Evolutionary conservation across 176 grass and related monocot genomes (phyloP).

Genomic region (Oryza glumipatula): DNA sequence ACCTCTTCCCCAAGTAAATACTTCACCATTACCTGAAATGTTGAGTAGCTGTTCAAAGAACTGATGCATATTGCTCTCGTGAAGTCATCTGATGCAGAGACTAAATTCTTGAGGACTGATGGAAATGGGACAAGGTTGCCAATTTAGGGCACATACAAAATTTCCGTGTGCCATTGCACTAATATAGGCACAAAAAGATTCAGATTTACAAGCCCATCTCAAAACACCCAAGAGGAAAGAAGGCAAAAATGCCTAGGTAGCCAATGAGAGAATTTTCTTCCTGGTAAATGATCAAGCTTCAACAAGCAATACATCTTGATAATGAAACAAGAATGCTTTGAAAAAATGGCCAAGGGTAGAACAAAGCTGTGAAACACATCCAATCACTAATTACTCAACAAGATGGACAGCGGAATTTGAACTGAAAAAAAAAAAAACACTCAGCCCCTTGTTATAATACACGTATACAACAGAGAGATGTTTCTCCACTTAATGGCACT

Average conservation of each 20-base stretch:
- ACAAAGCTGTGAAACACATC: background rate
- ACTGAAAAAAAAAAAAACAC: background rate
- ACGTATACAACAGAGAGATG: background rate
- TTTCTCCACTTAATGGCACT: background rate
- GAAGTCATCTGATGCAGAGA: background rate
- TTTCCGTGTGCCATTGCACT: background rate
- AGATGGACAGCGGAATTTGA: background rate
- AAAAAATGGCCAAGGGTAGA: background rate
- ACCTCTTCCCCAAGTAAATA: constrained; percentile 86
- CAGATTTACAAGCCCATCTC: background rate
- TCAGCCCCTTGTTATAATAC: background rate
- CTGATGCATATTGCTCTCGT: background rate
- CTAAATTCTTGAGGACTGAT: background rate
- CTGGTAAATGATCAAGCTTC: background rate
- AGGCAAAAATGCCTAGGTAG: background rate
- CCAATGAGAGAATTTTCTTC: background rate
- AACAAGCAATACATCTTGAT: background rate
- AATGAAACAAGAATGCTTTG: background rate
- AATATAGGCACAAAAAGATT: no score
- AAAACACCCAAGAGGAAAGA: background rate
- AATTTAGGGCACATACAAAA: background rate
- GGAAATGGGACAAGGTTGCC: constrained; percentile 20
- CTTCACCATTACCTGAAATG: constrained; percentile 76
- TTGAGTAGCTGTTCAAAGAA: constrained; percentile 23
- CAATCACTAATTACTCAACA: constrained; percentile 6